A percentile compares a stretch with the other conserved stretches of the same genome.
Evolutionary conservation across 148 eudicot genomes (phyloP).

Genomic region (Cornus kousa): DNA sequence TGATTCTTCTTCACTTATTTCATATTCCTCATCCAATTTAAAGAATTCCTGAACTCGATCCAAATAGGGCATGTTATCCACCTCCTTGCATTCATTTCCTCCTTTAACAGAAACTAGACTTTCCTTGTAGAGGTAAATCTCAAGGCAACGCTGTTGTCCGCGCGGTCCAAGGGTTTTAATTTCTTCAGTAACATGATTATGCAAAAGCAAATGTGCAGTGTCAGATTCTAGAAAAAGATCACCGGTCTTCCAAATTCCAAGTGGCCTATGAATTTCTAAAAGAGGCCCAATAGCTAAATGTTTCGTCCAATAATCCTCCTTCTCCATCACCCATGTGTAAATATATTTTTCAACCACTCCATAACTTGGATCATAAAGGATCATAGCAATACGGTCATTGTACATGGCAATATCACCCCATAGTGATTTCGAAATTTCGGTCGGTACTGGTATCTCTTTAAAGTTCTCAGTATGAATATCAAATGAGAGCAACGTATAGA

Average conservation of each 20-base stretch:
- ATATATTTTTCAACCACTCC: not conserved
- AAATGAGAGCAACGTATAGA: not conserved
- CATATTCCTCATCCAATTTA: not conserved
- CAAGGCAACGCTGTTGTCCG: not conserved
- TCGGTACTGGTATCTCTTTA: not conserved
- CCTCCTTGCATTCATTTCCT: not conserved
- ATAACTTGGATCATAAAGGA: too few species aligned
- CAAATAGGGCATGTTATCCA: too few species aligned
- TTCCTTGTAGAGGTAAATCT: not conserved
- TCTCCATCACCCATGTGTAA: not conserved
- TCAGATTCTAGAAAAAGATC: not conserved
- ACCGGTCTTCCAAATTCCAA: not conserved
- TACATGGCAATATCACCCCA: not conserved
- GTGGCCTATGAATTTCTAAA: not conserved
- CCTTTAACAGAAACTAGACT: not conserved
- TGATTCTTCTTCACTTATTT: too few species aligned
- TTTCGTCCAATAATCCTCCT: not conserved
- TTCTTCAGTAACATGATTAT: not conserved
- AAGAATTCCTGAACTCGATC: not conserved
- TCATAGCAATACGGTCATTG: not conserved
- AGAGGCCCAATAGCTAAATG: not conserved
- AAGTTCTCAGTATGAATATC: not conserved
- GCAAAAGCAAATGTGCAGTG: not conserved
- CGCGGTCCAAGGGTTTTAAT: too few species aligned
- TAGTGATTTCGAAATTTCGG: too few species aligned